Evolutionary conservation across 257 asterid species (phyloP), one percentile per base, ranked within the genome.

Genomic region (Capsicum pubescens): DNA sequence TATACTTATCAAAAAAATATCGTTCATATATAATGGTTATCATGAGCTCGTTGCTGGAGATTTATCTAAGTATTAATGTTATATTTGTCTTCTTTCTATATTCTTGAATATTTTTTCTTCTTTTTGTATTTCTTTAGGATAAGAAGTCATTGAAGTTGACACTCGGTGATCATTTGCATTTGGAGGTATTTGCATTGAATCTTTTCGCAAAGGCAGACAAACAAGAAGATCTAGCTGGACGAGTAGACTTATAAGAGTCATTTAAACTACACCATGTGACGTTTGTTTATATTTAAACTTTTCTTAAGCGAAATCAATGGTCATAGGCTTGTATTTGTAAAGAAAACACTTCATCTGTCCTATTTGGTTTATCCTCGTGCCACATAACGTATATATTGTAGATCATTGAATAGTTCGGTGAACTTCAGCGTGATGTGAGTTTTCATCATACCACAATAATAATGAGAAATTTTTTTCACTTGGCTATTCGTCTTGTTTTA

Each of bases 141-240:
- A 96, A 92, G 91, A 96, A 93, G 91, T 92, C 99, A 7, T 11
- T 96, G 90, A 84, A 81, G 32, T 84, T 96, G 89, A 94, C 92
- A 16, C 97, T 98, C 56, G 98, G 94, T 76, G 99, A 94, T 82
- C 74, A 91, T 67, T 90, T 96, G 48, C 94, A 96, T 64, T 71
- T 96, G 81, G 99, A 96, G 88, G 99, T 98, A 42, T 96, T 96
- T 83, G 98, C 98, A 83, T 89, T 83, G 90, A 94, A 84, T 84
- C 97, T 96, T 86, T 96, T 96, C 76, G 80, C 95, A 0, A 96
- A 90, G 89, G 99, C 98, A 56, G 99, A 96, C 90, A 96, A 96
- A 86, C 99, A 96, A 88, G 99, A 96, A 88, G 99, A 96, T 83
- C 93, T 94, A 78, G 92, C 98, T 48, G 98, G 93, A 8, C 92